Percentiles rank a stretch among this genome's conserved stretches.
phyloP scores from a whole-genome alignment of 2,329 filamentous ascomycete species.

The Myriangium duriaei region DNA sequence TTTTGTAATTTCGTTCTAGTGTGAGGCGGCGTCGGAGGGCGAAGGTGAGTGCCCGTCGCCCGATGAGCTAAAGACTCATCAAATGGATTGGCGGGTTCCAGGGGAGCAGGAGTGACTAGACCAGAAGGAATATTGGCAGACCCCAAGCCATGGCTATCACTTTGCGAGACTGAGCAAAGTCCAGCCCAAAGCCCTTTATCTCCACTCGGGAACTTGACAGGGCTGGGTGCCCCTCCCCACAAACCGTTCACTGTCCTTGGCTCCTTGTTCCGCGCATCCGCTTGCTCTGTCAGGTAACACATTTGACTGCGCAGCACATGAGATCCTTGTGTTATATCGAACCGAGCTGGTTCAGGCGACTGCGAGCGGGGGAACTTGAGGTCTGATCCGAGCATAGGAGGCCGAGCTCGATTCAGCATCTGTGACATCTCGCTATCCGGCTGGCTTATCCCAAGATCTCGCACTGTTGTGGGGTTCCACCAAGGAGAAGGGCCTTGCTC shows the following conservation, averaged over 20 bases:
- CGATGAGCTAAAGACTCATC: constrained; percentile 25
- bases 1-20: constrained; percentile 11
- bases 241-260: constrained; percentile 41
- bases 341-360: constrained; percentile 73
- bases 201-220: not conserved
- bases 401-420: constrained; percentile 49
- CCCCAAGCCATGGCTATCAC: constrained; percentile 25
- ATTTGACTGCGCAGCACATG: constrained; percentile 37
- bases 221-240: constrained; percentile 34
- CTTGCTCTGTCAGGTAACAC: constrained; percentile 38
- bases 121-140: constrained; percentile 32
- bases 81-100: constrained; percentile 30
- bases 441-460: constrained; percentile 10
- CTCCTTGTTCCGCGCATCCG: constrained; percentile 35
- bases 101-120: constrained; percentile 35
- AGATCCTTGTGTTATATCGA: constrained; percentile 60
- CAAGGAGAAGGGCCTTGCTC: constrained; percentile 21
- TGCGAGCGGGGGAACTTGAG: constrained; percentile 68
- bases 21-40: constrained; percentile 20
- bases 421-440: constrained; percentile 34
- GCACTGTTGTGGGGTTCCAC: constrained; percentile 25
- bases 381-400: constrained; percentile 79
- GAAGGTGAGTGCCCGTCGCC: constrained; percentile 26
- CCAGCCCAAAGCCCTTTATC: constrained; percentile 28
- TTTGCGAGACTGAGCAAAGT: constrained; percentile 66